phyloP scores from a whole-genome alignment of 108 stramenopile species.

The Nitzschia sp. region DNA sequence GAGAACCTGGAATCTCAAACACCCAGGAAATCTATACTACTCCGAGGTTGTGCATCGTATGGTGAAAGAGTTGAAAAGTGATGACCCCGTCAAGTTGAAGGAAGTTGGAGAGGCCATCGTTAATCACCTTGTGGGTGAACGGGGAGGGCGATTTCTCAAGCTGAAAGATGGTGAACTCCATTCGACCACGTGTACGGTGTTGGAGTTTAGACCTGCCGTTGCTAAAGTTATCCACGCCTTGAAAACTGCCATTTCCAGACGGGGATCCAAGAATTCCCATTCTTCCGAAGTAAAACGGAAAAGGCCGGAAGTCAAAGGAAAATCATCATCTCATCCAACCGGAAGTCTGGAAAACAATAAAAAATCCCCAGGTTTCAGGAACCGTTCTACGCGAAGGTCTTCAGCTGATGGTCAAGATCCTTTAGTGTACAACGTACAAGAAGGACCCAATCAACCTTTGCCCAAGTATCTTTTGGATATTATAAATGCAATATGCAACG shows the following conservation, averaged over 20 bases:
- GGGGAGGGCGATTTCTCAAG: slow-evolving; percentile 21
- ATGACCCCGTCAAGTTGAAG: not conserved
- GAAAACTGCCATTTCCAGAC: slow-evolving; percentile 5
- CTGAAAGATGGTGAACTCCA: slow-evolving; percentile 10
- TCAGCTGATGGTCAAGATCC: not conserved
- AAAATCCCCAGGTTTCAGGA: not conserved
- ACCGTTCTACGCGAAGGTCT: not conserved
- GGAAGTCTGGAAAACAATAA: not conserved
- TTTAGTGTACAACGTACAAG: slow-evolving; percentile 4
- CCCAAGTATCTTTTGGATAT: slow-evolving; percentile 17
- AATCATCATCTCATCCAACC: not conserved
- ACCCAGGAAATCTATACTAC: slow-evolving; percentile 21
- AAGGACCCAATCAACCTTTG: slow-evolving; percentile 1
- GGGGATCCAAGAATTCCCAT: not conserved
- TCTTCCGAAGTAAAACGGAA: not conserved
- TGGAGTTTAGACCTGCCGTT: slow-evolving; percentile 1
- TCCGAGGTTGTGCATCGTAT: not conserved
- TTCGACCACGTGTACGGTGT: slow-evolving; percentile 4
- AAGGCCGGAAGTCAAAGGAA: not conserved
- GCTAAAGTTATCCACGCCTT: slow-evolving; percentile 21
- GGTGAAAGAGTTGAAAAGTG: not conserved
- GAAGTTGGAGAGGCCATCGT: slow-evolving; percentile 6
- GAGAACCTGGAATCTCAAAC: slow-evolving; percentile 16
- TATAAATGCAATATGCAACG: slow-evolving; percentile 24
- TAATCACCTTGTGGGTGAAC: not conserved